A percentile compares a stretch with the other conserved stretches of the same genome.
Evolutionary conservation across 2,329 filamentous ascomycete genomes (phyloP).

Genomic region (Colletotrichum euphorbiae): DNA sequence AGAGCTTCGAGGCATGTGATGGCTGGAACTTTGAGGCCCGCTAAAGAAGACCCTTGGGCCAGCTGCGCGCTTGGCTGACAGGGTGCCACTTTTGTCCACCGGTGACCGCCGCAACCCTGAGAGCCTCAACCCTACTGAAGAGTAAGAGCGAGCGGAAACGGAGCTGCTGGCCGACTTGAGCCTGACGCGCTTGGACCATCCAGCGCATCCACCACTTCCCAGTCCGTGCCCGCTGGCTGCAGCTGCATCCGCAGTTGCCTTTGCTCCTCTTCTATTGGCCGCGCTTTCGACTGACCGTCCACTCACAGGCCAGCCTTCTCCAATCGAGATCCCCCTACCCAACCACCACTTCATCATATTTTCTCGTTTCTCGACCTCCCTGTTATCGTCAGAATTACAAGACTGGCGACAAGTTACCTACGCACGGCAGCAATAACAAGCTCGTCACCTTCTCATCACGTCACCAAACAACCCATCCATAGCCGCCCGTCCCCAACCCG

Average conservation of each 20-base stretch:
- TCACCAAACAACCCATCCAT: neutral
- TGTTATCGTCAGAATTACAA: neutral
- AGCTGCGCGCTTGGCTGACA: neutral
- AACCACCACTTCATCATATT: neutral
- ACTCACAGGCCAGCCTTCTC: neutral
- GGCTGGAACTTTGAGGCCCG: neutral
- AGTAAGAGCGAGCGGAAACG: no score
- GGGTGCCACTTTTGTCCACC: neutral
- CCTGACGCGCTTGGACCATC: constrained; percentile 15
- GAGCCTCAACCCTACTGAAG: constrained; percentile 18
- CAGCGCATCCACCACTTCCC: constrained; percentile 2
- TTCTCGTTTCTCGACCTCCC: neutral
- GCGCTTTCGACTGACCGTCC: neutral
- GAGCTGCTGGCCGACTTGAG: no score
- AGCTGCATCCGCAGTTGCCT: no score
- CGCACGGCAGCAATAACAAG: neutral
- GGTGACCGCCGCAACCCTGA: constrained; percentile 22
- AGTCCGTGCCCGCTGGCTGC: neutral
- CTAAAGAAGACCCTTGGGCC: constrained; percentile 1
- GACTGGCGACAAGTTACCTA: neutral
- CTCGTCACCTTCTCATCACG: neutral
- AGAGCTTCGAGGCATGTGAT: constrained; percentile 12
- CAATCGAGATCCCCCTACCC: neutral
- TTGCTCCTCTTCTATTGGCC: constrained; percentile 1
- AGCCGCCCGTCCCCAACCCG: neutral